These are phyloP conservation scores for Aurantiochytrium sp. DNA, from an alignment of 108 stramenopile genomes.

Conservation along the genomic window DNA sequence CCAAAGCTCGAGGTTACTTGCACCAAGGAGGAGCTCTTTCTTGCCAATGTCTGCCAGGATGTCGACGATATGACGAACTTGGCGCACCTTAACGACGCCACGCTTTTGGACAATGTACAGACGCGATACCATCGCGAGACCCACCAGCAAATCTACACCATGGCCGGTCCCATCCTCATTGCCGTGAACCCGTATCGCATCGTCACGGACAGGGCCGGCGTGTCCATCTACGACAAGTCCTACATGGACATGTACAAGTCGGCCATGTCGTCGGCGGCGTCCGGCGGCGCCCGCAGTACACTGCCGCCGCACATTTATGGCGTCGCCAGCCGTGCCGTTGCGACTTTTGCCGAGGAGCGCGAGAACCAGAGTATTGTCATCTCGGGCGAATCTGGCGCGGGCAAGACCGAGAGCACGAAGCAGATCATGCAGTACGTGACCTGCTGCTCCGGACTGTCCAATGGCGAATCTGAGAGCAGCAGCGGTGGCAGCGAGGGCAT, in stretches of 20 bases:
- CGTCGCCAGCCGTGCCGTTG: constrained; percentile 33
- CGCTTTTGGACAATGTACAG: constrained; percentile 7
- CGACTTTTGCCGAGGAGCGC: neutral
- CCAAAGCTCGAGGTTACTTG: neutral
- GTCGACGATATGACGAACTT: neutral
- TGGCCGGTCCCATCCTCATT: constrained; percentile 88
- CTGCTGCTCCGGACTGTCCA: neutral
- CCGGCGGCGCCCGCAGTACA: neutral
- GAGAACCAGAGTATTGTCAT: constrained; percentile 44
- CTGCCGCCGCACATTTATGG: constrained; percentile 43
- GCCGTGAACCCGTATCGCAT: constrained; percentile 82
- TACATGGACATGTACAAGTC: constrained; percentile 16
- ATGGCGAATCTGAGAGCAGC: too few species aligned
- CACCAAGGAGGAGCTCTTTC: neutral
- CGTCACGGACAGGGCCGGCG: constrained; percentile 53
- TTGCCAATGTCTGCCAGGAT: neutral
- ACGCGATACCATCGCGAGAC: constrained; percentile 37
- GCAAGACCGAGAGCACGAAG: constrained; percentile 64
- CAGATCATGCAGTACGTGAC: constrained; percentile 73
- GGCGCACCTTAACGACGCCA: constrained; percentile 5
- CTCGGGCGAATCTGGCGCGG: constrained; percentile 55
- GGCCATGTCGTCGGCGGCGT: too few species aligned
- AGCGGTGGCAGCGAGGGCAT: too few species aligned
- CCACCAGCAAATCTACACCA: constrained; percentile 84
- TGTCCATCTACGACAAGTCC: constrained; percentile 24